Conservation (phyloP, 352 stramenopile genomes). For the Plasmopara viticola region DNA sequence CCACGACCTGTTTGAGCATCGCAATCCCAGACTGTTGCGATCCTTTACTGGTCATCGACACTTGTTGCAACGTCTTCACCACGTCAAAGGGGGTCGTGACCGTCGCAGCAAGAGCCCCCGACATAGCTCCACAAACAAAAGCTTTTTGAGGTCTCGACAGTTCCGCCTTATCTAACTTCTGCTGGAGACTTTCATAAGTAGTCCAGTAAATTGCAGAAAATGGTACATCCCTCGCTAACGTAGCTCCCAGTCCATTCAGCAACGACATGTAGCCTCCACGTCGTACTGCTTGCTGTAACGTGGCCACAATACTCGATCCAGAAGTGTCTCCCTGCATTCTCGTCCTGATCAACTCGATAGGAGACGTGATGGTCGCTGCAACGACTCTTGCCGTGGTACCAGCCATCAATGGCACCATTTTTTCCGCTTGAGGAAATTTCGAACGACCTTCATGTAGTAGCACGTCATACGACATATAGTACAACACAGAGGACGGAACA, state of each 20-base stretch:
- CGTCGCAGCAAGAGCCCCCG: conserved; percentile 83
- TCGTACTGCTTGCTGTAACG: conserved; percentile 51
- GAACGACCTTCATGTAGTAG: conserved; percentile 48
- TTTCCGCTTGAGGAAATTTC: conserved; percentile 27
- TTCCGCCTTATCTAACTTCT: conserved; percentile 9
- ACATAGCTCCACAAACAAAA: conserved; percentile 81
- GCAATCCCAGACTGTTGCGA: conserved; percentile 29
- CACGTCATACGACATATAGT: conserved; percentile 93
- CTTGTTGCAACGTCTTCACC: conserved; percentile 91
- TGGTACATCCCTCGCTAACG: conserved; percentile 91
- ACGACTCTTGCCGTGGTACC: conserved; percentile 62
- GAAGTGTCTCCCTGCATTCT: conserved; percentile 60
- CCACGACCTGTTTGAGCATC: conserved; percentile 49
- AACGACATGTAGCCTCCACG: conserved; percentile 73
- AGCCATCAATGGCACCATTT: conserved; percentile 54
- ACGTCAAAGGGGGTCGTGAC: conserved; percentile 94
- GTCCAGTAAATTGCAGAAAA: conserved; percentile 95
- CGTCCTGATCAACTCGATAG: conserved; percentile 87
- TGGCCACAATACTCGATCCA: conserved; percentile 27
- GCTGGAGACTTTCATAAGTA: conserved; percentile 81
- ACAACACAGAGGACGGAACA: conserved; percentile 91
- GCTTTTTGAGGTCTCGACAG: conserved; percentile 59
- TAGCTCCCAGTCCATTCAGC: conserved; percentile 84
- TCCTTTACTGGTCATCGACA: conserved; percentile 36
- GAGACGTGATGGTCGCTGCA: conserved; percentile 73